Percentiles rank a stretch among this genome's conserved stretches.
These are phyloP conservation scores for Plasmodium vinckei DNA, from an alignment of 169 alveolate genomes.

Conservation along the genomic window DNA sequence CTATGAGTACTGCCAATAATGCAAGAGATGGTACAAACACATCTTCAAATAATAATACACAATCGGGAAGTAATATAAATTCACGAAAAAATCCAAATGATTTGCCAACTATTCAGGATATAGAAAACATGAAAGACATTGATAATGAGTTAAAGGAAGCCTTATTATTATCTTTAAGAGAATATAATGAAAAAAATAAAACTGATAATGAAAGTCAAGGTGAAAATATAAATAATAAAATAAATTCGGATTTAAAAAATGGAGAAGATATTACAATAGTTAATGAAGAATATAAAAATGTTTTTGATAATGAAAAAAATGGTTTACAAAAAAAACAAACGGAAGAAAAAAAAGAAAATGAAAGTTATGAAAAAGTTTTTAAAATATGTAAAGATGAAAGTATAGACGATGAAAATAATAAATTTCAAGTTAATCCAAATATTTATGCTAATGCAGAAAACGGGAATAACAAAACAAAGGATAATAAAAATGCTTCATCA, in stretches of 20 bases:
- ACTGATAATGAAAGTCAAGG: not conserved
- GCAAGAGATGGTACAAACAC: not conserved
- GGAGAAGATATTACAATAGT: constrained; percentile 45
- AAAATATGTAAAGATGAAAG: constrained; percentile 54
- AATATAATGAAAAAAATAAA: constrained; percentile 52
- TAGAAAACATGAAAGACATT: constrained; percentile 66
- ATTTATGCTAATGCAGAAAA: constrained; percentile 6
- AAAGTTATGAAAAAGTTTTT: constrained; percentile 65
- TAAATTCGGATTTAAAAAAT: not conserved
- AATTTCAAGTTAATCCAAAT: constrained; percentile 17
- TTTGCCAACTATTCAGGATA: constrained; percentile 58
- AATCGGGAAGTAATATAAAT: not conserved
- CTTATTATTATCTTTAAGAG: constrained; percentile 34
- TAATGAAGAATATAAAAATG: constrained; percentile 46
- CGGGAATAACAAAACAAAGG: not conserved
- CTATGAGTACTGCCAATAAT: not conserved
- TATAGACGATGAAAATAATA: not conserved
- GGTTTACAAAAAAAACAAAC: constrained; percentile 5
- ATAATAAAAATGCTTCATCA: not conserved
- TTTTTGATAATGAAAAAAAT: constrained; percentile 18
- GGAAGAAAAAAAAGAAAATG: constrained; percentile 63
- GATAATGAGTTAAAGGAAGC: constrained; percentile 71
- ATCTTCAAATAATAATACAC: no score
- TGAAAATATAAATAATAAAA: not conserved
- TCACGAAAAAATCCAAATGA: not conserved